Evolutionary conservation across 768 basidiomycete species (phyloP), one percentile per base, ranked within the genome.

Genomic region (Dioszegia crocea): DNA sequence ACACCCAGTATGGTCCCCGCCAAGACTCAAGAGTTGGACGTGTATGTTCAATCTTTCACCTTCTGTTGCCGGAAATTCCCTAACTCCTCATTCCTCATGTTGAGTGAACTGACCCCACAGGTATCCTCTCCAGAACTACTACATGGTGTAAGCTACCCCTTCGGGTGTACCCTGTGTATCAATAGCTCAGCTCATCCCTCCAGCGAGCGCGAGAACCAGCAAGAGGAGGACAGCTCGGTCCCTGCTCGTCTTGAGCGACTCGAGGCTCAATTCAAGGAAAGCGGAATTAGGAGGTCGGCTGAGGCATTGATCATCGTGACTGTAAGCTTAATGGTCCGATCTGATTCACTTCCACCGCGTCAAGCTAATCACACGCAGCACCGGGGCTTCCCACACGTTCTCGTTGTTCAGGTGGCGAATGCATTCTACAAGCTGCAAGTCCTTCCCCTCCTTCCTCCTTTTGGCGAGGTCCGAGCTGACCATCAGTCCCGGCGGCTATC

Each of bases 331-430:
- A n/a, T n/a, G n/a, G n/a, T n/a, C n/a, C n/a, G n/a, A n/a, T n/a
- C n/a, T n/a, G n/a, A n/a, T n/a, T n/a, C n/a, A n/a, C n/a, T n/a
- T n/a, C n/a, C n/a, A n/a, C n/a, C n/a, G n/a, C n/a, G n/a, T n/a
- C n/a, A n/a, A 33, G 23, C 43, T 26, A 4, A 45, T 19, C 27
- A 16, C 11, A 21, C n/a, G n/a, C 50, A 64, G 56, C 55, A 49
- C 75, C 93, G 97, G 67, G 94, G 93, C 0, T 91, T 94, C 71
- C 93, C 94, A 1, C 94, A 99, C 71, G 91, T 98, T 61, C 84
- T 99, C 65, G 92, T 98, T 87, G 83, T 97, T 4, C 96, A 98
- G 74, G 96, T 99, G 73, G 96, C 93, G 21, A 97, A 96, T 76
- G 91, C 92, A 16, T 99, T 98, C 78, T 98, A 97, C 83, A 97